Percentiles rank a stretch among this genome's conserved stretches.
phyloP scores from a whole-genome alignment of 345 rosid species.

The Carallia brachiata region DNA sequence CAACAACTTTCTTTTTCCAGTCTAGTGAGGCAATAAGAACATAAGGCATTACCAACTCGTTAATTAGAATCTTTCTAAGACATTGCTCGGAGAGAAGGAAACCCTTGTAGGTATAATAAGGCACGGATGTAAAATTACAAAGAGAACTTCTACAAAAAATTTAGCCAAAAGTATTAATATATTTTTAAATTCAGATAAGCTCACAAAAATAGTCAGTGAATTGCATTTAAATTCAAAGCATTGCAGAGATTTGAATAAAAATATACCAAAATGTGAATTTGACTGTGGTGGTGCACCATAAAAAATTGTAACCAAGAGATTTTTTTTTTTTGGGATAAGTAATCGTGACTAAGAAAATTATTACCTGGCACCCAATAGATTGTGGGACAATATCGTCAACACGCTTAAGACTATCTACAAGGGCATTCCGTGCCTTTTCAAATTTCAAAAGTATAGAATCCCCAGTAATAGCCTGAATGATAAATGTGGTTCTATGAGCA shows the following conservation, averaged over 20 bases:
- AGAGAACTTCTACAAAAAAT: no score
- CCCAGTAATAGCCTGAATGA: slow-evolving; percentile 84
- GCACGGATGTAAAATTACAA: no score
- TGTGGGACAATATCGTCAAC: slow-evolving; percentile 93
- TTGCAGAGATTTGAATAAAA: not conserved
- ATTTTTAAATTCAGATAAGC: not conserved
- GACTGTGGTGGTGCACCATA: not conserved
- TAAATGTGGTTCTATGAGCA: slow-evolving; percentile 13
- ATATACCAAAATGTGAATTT: not conserved
- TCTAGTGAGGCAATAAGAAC: no score
- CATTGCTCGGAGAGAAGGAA: no score
- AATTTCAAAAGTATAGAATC: slow-evolving; percentile 85
- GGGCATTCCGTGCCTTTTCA: slow-evolving; percentile 70
- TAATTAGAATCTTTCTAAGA: no score
- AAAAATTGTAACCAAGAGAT: not conserved
- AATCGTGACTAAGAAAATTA: not conserved
- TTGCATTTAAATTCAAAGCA: not conserved
- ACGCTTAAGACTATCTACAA: slow-evolving; percentile 76
- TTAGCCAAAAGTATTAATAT: no score
- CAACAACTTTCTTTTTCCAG: no score
- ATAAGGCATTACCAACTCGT: no score
- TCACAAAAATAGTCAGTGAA: not conserved
- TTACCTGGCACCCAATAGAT: slow-evolving; percentile 84
- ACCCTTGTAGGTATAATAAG: no score
- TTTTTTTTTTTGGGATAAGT: not conserved